Evolutionary conservation across 805 yeast species (phyloP).

Genomic region (Spathaspora passalidarum): DNA sequence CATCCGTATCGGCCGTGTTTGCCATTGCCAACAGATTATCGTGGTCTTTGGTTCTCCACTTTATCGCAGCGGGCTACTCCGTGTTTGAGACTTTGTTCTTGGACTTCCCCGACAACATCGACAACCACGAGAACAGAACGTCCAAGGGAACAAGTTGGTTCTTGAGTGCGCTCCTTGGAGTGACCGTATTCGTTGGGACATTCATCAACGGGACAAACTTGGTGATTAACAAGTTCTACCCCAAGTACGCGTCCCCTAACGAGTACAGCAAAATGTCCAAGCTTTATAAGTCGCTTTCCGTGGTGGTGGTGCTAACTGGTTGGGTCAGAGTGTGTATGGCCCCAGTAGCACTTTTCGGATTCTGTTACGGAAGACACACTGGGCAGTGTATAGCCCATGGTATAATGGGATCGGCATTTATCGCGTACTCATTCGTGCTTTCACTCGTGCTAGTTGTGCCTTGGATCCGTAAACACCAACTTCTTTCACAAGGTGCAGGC

Average conservation of each 20-base stretch:
- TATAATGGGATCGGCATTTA: conserved; percentile 90
- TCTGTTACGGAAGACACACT: conserved; percentile 77
- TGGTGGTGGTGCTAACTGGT: conserved; percentile 52
- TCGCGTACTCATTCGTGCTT: conserved; percentile 73
- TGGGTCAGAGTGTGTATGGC: conserved; percentile 82
- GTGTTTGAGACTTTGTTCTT: conserved; percentile 55
- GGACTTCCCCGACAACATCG: conserved; percentile 57
- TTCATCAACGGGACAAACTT: conserved; percentile 51
- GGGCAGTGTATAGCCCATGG: conserved; percentile 98
- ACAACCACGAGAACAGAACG: conserved; percentile 65
- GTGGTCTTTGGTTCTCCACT: conserved; percentile 45
- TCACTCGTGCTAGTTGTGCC: conserved; percentile 67
- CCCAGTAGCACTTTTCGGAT: conserved; percentile 80
- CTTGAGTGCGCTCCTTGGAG: conserved; percentile 44
- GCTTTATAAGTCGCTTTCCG: conserved; percentile 44
- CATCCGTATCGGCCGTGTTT: conserved; percentile 53
- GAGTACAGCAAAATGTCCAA: conserved; percentile 33
- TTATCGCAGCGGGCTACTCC: conserved; percentile 47
- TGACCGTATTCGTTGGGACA: conserved; percentile 53
- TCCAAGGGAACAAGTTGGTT: conserved; percentile 70
- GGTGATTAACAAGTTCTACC: conserved; percentile 31
- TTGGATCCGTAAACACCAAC: conserved; percentile 58
- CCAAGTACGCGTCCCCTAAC: conserved; percentile 22
- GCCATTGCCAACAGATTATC: conserved; percentile 53
- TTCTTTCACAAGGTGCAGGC: conserved; percentile 14